phyloP scores from a whole-genome alignment of 2,329 filamentous ascomycete species.

The Allantophomopsis cytisporea region DNA sequence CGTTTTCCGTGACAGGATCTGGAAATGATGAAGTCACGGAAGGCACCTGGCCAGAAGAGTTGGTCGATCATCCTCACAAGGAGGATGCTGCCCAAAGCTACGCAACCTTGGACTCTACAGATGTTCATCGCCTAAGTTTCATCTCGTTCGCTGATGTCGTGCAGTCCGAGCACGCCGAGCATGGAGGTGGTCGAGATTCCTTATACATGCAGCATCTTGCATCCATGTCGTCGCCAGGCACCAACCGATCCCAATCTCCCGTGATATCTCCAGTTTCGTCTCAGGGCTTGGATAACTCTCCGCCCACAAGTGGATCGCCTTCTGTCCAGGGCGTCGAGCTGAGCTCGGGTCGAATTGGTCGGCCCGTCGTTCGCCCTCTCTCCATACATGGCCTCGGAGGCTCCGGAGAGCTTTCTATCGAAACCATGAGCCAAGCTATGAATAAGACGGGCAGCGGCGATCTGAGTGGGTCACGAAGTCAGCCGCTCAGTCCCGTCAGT shows the following conservation, averaged over 20 bases:
- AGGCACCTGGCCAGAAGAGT: conserved; percentile 22
- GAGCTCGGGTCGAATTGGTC: conserved; percentile 42
- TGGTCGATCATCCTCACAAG: conserved; percentile 36
- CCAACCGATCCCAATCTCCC: conserved; percentile 65
- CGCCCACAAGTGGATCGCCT: conserved; percentile 62
- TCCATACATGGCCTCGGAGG: conserved; percentile 36
- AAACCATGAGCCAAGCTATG: conserved; percentile 87
- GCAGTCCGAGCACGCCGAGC: conserved; percentile 63
- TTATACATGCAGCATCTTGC: conserved; percentile 56
- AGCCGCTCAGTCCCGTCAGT: conserved; percentile 44
- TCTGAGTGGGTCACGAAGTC: conserved; percentile 41
- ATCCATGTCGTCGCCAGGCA: conserved; percentile 34
- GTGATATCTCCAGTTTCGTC: conserved; percentile 68
- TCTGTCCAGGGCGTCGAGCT: conserved; percentile 64
- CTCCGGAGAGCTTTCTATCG: conserved; percentile 66
- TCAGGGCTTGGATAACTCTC: conserved; percentile 53
- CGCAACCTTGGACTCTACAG: conserved; percentile 61
- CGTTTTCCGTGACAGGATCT: conserved; percentile 46
- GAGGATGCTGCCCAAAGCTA: conserved; percentile 61
- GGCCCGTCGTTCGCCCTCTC: conserved; percentile 48
- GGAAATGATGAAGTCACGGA: conserved; percentile 21
- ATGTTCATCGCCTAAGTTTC: conserved; percentile 78
- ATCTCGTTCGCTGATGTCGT: conserved; percentile 96
- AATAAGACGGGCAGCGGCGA: conserved; percentile 77
- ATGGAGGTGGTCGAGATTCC: conserved; percentile 50